These are phyloP conservation scores for Fusarium torulosum DNA, from an alignment of 2,329 filamentous ascomycete species.

Conservation along the genomic window DNA sequence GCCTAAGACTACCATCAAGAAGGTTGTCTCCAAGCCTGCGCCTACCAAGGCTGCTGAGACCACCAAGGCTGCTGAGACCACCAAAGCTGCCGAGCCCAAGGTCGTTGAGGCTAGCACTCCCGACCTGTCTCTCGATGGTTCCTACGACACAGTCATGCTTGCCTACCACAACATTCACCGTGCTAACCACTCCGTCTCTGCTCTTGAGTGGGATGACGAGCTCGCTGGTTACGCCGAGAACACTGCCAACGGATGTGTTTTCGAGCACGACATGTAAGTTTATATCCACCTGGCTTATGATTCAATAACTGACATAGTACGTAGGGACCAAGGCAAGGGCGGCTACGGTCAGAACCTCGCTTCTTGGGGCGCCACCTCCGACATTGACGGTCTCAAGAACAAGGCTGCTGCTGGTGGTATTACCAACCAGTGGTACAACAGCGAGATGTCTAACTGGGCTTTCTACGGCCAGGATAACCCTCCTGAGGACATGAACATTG, in stretches of 20 bases:
- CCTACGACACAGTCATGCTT: slow-evolving; percentile 61
- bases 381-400: slow-evolving; percentile 57
- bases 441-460: slow-evolving; percentile 72
- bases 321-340: slow-evolving; percentile 67
- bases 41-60: slow-evolving; percentile 25
- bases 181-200: slow-evolving; percentile 78
- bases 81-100: slow-evolving; percentile 25
- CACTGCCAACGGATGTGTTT: slow-evolving; percentile 76
- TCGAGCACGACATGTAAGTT: slow-evolving; percentile 81
- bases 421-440: slow-evolving; percentile 90
- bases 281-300: background rate
- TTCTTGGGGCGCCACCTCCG: slow-evolving; percentile 63
- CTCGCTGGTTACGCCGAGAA: slow-evolving; percentile 73
- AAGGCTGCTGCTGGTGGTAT: slow-evolving; percentile 74
- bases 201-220: slow-evolving; percentile 73
- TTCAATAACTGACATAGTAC: slow-evolving; percentile 50
- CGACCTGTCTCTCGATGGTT: slow-evolving; percentile 28
- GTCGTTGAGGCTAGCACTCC: slow-evolving; percentile 16
- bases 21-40: slow-evolving; percentile 21
- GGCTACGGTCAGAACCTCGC: slow-evolving; percentile 95
- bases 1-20: slow-evolving; percentile 27
- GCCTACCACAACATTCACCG: slow-evolving; percentile 90
- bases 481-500: slow-evolving; percentile 73
- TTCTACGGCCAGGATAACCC: slow-evolving; percentile 69
- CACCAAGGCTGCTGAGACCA: slow-evolving; percentile 14